Conservation (phyloP, 2,329 filamentous ascomycete species). For the Tetracladium maxilliforme region DNA sequence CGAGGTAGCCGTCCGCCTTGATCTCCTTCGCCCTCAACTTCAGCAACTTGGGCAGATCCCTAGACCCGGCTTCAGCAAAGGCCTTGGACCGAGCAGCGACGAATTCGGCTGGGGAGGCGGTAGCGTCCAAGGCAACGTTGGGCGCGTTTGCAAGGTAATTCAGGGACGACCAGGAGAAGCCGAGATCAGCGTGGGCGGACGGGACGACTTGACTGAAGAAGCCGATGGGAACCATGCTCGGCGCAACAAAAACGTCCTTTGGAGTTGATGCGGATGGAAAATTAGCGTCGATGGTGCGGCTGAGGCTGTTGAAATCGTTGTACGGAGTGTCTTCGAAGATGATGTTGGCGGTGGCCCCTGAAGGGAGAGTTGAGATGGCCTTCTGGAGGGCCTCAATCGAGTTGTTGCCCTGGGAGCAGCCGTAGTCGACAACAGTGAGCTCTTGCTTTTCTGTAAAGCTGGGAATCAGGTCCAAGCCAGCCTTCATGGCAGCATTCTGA, state of each 20-base stretch:
- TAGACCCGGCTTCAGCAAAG: neutral
- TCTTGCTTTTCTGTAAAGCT: neutral
- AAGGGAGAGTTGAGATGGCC: neutral
- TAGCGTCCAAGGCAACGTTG: neutral
- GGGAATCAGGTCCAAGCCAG: neutral
- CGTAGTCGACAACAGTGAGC: slow-evolving; percentile 1
- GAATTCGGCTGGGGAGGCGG: neutral
- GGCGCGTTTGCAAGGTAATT: slow-evolving; percentile 1
- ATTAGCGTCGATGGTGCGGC: neutral
- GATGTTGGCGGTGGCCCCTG: neutral
- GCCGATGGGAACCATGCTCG: neutral
- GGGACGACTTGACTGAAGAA: neutral
- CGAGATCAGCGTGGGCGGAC: neutral
- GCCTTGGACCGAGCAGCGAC: neutral
- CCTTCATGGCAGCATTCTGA: slow-evolving; percentile 1
- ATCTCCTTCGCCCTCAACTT: slow-evolving; percentile 1
- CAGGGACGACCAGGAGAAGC: slow-evolving; percentile 1
- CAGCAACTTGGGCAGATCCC: neutral
- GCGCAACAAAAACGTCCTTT: no score
- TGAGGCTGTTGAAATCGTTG: slow-evolving; percentile 1
- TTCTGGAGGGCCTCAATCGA: neutral
- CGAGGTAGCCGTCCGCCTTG: neutral
- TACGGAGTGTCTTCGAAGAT: slow-evolving; percentile 1
- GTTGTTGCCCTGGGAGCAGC: slow-evolving; percentile 1
- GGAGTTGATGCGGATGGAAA: no score